Conservation (phyloP, 371 early-diverging fungal genomes). For the Syncephalis plumigaleata region DNA sequence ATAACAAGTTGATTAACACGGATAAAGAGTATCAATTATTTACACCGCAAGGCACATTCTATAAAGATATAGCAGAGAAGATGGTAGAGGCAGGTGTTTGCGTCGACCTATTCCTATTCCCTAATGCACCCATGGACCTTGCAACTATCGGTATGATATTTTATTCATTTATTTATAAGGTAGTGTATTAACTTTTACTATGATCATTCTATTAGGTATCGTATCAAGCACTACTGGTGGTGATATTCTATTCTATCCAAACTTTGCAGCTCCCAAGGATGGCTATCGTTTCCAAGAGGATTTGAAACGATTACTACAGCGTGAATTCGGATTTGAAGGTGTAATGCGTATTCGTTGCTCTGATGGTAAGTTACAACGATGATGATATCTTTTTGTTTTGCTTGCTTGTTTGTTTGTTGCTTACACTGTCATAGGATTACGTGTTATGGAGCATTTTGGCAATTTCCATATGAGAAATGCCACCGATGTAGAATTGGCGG, state of each 20-base stretch:
- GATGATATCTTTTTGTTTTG: neutral
- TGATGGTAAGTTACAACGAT: conserved; percentile 28
- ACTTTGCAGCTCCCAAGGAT: conserved; percentile 50
- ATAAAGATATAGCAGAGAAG: conserved; percentile 60
- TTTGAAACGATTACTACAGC: conserved; percentile 42
- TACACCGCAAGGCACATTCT: conserved; percentile 70
- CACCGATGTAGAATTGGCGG: conserved; percentile 83
- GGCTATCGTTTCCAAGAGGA: conserved; percentile 46
- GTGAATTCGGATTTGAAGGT: conserved; percentile 77
- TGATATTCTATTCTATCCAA: conserved; percentile 54
- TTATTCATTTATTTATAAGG: neutral
- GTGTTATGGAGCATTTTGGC: conserved; percentile 72
- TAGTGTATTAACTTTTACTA: too few relatives aligned
- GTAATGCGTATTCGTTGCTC: conserved; percentile 81
- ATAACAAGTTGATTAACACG: conserved; percentile 64
- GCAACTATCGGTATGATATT: conserved; percentile 45
- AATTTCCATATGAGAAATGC: conserved; percentile 83
- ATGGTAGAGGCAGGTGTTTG: conserved; percentile 62
- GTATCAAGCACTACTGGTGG: conserved; percentile 81
- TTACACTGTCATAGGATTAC: conserved; percentile 29
- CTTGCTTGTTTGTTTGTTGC: neutral
- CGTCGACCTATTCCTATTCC: conserved; percentile 79
- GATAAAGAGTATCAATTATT: conserved; percentile 82
- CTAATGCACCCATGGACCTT: conserved; percentile 70
- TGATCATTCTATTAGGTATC: conserved; percentile 20